Evolutionary conservation across 345 rosid genomes (phyloP), one percentile per base, ranked within the genome.

Genomic region (Anacardium occidentale): DNA sequence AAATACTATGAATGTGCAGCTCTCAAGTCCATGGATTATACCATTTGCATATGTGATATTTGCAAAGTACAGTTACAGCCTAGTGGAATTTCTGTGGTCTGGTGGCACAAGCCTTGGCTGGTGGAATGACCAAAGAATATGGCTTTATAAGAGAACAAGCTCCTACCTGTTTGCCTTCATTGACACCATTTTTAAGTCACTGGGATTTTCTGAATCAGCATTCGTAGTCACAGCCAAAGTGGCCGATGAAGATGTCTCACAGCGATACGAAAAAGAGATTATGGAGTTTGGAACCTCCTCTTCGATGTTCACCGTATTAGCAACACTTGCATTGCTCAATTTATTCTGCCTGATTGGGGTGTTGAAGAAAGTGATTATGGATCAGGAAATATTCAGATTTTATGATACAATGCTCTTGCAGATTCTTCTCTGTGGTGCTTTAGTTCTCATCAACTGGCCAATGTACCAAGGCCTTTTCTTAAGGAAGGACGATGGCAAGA

Each of bases 401-500:
- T 52, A 26, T 34, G 47, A 67, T 9, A 71, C 70, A 12, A 80
- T 84, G 86, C 53, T 69, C 10, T 32, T 87, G 76, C 96, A 93
- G 56, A 56, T 76, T 61, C 65, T 85, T 52, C 25, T 67, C 26
- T 67, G 70, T 76, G 85, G 76, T 48, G 18, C 73, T 64, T 20
- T 51, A 53, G 59, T 54, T n/a, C 50, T 32, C 61, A 68, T 21
- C 71, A 54, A 68, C 50, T 75, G 82, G 84, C 98, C 96, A 26
- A 15, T 91, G 60, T 91, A 90, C 21, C 75, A 86, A 70, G 97
- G 84, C 1, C 83, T 89, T 75, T 66, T 90, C 78, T 2, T 87
- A 4, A 82, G 97, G 84, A 85, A 73, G 72, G 94, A 94, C 51
- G 78, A 70, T 66, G 98, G 98, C 44, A 85, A 76, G 78, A 74